Base-by-base conservation (phyloP, 352 stramenopile genomes). In the Phytophthora pistaciae region DNA sequence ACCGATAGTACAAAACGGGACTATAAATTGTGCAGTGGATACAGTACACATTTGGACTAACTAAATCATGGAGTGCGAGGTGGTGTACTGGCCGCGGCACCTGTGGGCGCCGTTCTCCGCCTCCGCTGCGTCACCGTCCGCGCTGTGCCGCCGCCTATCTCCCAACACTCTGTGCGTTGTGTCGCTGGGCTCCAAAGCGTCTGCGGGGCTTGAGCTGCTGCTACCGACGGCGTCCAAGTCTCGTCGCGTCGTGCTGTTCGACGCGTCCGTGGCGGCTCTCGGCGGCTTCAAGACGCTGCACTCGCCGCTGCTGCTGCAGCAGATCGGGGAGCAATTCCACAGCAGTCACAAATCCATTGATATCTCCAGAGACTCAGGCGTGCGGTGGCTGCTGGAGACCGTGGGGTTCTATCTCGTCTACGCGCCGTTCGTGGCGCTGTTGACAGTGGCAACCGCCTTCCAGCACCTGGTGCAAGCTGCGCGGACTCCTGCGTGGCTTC, bases 81-180 rank as follows among this genome's bases (percentile, higher is more conserved):
- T 85, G 14, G 78, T 88, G 46, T 91, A 85, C 60, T 90, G 82
- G 82, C 82, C 84, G 25, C 70, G 77, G 56, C 66, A 71, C 20
- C n/a, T 71, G 38, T 75, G 67, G 64, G 13, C 20, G 52, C 58
- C 63, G 11, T 31, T 44, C 50, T 13, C 10, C 11, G 36, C 11
- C 11, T 13, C 36, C 10, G 36, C 36, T 42, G 11, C 36, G 36
- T 16, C 11, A 18, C 36, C 36, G 11, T 42, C 36, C 36, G 36
- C 36, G 36, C 36, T 42, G 36, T 42, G 36, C 11, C 36, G 36
- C 36, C 36, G 36, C 36, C 36, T 42, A 16, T 42, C 36, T 13
- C 36, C 36, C 36, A 11, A 16, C 36, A 16, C 13, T 11, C 36
- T 42, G 36, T 42, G 36, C 36, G 36, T 42, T 11, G 36, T 42